phyloP scores from a whole-genome alignment of 352 stramenopile genomes.

The Phytophthora melonis region DNA sequence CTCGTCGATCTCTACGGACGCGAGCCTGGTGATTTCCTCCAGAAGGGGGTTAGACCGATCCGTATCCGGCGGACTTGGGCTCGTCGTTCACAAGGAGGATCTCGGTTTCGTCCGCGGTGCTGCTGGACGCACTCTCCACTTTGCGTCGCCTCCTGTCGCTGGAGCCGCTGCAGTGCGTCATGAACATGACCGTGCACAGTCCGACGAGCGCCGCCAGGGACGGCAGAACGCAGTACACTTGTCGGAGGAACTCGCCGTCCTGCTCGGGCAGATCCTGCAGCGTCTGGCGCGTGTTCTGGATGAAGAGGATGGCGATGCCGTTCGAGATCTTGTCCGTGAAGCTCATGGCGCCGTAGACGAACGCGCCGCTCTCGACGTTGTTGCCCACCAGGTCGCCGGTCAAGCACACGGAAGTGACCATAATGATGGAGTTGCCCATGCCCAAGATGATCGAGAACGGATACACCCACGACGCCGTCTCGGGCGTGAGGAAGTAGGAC shows the following conservation, averaged over 20 bases:
- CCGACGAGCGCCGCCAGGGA: conserved; percentile 68
- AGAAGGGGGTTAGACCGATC: conserved; percentile 18
- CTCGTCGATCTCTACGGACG: conserved; percentile 13
- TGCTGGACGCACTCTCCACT: conserved; percentile 31
- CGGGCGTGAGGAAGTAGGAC: conserved; percentile 67
- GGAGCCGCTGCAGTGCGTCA: conserved; percentile 68
- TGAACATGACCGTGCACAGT: conserved; percentile 74
- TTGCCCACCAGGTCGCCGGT: conserved; percentile 86
- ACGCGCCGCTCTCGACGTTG: conserved; percentile 84
- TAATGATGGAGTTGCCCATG: conserved; percentile 89
- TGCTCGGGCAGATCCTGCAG: conserved; percentile 60
- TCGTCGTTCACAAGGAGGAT: conserved; percentile 31
- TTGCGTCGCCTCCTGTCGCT: conserved; percentile 35
- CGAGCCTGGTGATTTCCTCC: background rate
- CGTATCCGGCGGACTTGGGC: conserved; percentile 25
- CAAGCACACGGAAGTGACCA: conserved; percentile 88
- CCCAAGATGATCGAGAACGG: conserved; percentile 73
- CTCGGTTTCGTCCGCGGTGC: conserved; percentile 42
- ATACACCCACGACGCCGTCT: conserved; percentile 79
- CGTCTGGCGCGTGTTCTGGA: conserved; percentile 85
- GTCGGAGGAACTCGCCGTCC: conserved; percentile 76
- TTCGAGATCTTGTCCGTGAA: conserved; percentile 92
- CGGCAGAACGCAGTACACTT: conserved; percentile 79
- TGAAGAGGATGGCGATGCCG: conserved; percentile 80
- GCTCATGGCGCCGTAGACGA: conserved; percentile 90